A percentile compares a stretch with the other conserved stretches of the same genome.
These are phyloP conservation scores for Hypoxylon sp. DNA, from an alignment of 2,329 filamentous ascomycete genomes.

Conservation along the genomic window DNA sequence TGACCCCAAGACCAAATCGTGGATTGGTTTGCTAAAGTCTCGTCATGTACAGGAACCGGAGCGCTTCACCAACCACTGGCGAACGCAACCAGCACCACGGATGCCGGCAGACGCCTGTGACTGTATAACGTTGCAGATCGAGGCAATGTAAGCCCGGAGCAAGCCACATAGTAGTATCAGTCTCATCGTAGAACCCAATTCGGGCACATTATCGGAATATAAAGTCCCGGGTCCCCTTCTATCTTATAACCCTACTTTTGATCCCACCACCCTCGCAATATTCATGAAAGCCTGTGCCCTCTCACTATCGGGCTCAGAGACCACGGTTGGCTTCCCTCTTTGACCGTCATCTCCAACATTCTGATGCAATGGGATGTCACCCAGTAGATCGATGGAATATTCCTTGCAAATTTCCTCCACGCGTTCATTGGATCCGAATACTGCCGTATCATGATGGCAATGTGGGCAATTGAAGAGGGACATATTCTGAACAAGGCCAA, in stretches of 20 bases:
- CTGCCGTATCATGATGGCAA: slow-evolving; percentile 79
- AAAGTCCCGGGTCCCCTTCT: background rate
- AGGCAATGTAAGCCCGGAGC: background rate
- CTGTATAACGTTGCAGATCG: background rate
- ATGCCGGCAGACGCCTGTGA: background rate
- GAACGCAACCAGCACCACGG: background rate
- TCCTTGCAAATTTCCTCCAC: slow-evolving; percentile 79
- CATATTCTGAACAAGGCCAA: slow-evolving; percentile 96
- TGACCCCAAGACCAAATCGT: slow-evolving; percentile 23
- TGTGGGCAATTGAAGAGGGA: slow-evolving; percentile 84
- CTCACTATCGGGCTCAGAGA: slow-evolving; percentile 83
- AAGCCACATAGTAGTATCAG: background rate
- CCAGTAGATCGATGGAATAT: slow-evolving; percentile 83
- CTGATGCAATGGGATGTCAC: slow-evolving; percentile 89
- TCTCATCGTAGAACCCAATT: background rate
- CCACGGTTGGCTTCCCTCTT: slow-evolving; percentile 88
- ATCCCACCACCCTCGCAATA: slow-evolving; percentile 73
- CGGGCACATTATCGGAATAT: background rate
- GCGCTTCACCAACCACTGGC: slow-evolving; percentile 3
- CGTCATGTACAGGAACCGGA: slow-evolving; percentile 39
- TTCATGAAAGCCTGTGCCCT: slow-evolving; percentile 79
- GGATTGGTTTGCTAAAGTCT: slow-evolving; percentile 47
- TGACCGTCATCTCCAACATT: slow-evolving; percentile 91
- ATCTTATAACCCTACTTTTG: slow-evolving; percentile 60
- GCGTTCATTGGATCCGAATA: slow-evolving; percentile 79